Evolutionary conservation across 176 grass and related monocot species (phyloP), one percentile per base, ranked within the genome.

Genomic region (Zizania latifolia): DNA sequence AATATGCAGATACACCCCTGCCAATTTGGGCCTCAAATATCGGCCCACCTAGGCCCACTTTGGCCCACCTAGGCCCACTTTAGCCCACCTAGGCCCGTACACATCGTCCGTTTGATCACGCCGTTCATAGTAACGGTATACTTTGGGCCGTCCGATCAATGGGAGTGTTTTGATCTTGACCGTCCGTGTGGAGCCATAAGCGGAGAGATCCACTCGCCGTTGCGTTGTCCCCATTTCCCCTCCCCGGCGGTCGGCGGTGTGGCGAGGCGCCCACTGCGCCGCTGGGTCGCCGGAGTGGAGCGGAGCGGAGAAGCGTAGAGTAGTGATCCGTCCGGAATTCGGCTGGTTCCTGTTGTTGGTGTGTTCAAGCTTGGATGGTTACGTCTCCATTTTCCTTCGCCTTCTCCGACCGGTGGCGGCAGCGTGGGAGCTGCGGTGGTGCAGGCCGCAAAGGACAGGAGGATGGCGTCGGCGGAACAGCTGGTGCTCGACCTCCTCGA

Each of bases 401-500:
- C 79, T 9, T 92, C 84, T 5, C 74, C 85, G 15, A 48, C 78
- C 32, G 48, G 43, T 10, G 70, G 72, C 28, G 78, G 64, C 23
- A 27, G 67, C 17, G 80, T 50, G 33, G 48, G 34, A 7, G 35
- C 68, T 5, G 61, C 51, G 4, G 11, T n/a, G 33, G 80, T 34
- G 5, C 77, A 78, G 55, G 57, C 19, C 2, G 5, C 82, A 34
- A 93, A 87, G 78, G 94, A 93, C 33, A 93, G 86, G 75, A 99
- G 82, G 82, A 88, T 95, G 84, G 92, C 85, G 13, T 91, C 89
- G n/a, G 89, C 87, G 6, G 96, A 94, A 75, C 96, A 99, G 76
- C 89, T 92, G 44, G 96, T 99, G 63, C 84, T 99, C 17, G 92
- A 99, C 45, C 89, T 99, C 23, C 92, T 94, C 43, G 95, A 99